phyloP scores from a whole-genome alignment of 169 alveolate genomes.

The Cryptosporidium ubiquitum region DNA sequence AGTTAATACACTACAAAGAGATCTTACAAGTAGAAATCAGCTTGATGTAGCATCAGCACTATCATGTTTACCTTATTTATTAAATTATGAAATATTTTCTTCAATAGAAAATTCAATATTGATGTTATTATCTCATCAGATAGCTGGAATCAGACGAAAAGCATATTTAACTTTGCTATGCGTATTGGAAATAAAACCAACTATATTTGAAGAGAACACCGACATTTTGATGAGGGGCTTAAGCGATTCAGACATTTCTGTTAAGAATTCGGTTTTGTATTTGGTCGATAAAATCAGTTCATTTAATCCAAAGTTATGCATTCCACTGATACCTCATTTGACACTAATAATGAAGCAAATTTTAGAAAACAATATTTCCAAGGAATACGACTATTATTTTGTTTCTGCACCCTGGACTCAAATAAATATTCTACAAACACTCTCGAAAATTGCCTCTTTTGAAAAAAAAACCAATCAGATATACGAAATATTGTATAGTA shows the following conservation, averaged over 20 bases:
- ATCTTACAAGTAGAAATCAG: constrained; percentile 86
- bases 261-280: constrained; percentile 91
- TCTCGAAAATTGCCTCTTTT: constrained; percentile 82
- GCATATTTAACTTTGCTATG: constrained; percentile 88
- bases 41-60: constrained; percentile 91
- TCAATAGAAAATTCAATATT: constrained; percentile 87
- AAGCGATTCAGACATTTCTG: constrained; percentile 94
- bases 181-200: constrained; percentile 80
- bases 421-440: constrained; percentile 83
- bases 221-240: constrained; percentile 87
- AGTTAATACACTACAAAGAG: constrained; percentile 92
- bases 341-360: constrained; percentile 91
- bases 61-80: constrained; percentile 86
- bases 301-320: constrained; percentile 64
- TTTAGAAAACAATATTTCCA: constrained; percentile 91
- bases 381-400: constrained; percentile 93
- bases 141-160: constrained; percentile 91
- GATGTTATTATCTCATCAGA: constrained; percentile 85
- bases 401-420: constrained; percentile 98
- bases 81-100: constrained; percentile 87
- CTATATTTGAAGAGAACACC: constrained; percentile 77
- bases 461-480: constrained; percentile 88
- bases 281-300: constrained; percentile 78
- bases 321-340: constrained; percentile 84
- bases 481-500: constrained; percentile 88